Base-by-base conservation (phyloP, 345 rosid genomes). In the Combretum micranthum region DNA sequence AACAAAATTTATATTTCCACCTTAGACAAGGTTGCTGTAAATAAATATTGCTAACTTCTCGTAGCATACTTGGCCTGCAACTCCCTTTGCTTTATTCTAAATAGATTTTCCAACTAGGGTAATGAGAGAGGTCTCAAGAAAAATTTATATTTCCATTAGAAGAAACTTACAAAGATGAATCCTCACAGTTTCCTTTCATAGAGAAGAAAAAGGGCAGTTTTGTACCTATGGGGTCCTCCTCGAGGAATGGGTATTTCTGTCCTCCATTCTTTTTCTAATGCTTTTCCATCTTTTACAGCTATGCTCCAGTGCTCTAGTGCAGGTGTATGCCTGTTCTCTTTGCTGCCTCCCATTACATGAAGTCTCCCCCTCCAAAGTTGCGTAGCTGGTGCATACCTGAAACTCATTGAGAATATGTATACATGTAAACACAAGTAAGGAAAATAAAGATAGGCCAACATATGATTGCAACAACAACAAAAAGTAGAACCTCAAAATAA, bases 281-380 rank as follows among this genome's bases (percentile, higher is more conserved):
- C 75, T 82, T 82, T 80, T 53, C 98, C 99, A 62, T 89, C 87
- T 73, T 85, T 86, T 5, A 93, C 91, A 17, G 94, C 91, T 59
- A 93, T 80, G 60, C 94, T 92, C 93, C 95, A 92, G 60, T 92
- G 95, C 59, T 86, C 95, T 64, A 88, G 42, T 19, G 75, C 94
- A 42, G 97, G 97, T 52, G 94, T 89, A 73, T 85, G 77, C 42
- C 99, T 70, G 60, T 89, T 85, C 79, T 88, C 97, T 75, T 82
- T 82, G 78, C 97, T 92, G 51, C 98, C 98, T 71, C 94, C 97
- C 98, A 92, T 92, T 71, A 92, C 98, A 63, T 92, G 98, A 65
- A 92, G 95, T 72, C 98, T 83, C 43, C 98, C 98, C 79, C 84
- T 87, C 99, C 96, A 93, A 25, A 89, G 85, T 69, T 83, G 90